phyloP scores from a whole-genome alignment of 495 filamentous ascomycete species.

The Rusavskia elegans region DNA sequence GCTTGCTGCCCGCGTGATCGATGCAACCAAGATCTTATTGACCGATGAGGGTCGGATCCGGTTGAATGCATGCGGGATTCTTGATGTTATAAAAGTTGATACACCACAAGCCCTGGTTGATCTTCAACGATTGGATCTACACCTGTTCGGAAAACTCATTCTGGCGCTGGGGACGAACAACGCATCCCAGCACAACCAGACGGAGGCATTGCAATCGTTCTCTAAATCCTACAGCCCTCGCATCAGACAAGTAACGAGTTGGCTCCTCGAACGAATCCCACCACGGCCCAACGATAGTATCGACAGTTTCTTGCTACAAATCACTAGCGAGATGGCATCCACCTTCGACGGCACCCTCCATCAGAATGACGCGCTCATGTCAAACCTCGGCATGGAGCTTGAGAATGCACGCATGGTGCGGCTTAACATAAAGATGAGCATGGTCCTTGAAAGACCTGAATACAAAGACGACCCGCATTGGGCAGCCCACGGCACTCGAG shows the following conservation, averaged over 20 bases:
- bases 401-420: conserved; percentile 83
- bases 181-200: conserved; percentile 33
- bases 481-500: conserved; percentile 83
- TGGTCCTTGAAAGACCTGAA: conserved; percentile 80
- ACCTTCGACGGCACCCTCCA: conserved; percentile 61
- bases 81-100: conserved; percentile 76
- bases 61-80: conserved; percentile 70
- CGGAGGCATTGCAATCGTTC: conserved; percentile 55
- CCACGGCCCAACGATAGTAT: conserved; percentile 44
- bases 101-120: conserved; percentile 47
- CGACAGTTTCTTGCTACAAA: conserved; percentile 58
- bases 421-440: conserved; percentile 65
- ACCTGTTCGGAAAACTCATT: conserved; percentile 70
- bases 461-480: conserved; percentile 57
- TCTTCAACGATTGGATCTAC: conserved; percentile 76
- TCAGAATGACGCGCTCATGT: conserved; percentile 53
- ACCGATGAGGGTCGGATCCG: conserved; percentile 61
- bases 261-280: conserved; percentile 47
- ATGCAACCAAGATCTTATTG: conserved; percentile 69
- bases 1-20: conserved; percentile 70
- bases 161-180: conserved; percentile 59
- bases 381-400: conserved; percentile 59
- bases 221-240: conserved; percentile 53
- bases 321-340: conserved; percentile 54
- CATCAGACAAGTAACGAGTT: conserved; percentile 57